Evolutionary conservation across 345 rosid genomes (phyloP), one percentile per base, ranked within the genome.

Genomic region (Acer negundo): DNA sequence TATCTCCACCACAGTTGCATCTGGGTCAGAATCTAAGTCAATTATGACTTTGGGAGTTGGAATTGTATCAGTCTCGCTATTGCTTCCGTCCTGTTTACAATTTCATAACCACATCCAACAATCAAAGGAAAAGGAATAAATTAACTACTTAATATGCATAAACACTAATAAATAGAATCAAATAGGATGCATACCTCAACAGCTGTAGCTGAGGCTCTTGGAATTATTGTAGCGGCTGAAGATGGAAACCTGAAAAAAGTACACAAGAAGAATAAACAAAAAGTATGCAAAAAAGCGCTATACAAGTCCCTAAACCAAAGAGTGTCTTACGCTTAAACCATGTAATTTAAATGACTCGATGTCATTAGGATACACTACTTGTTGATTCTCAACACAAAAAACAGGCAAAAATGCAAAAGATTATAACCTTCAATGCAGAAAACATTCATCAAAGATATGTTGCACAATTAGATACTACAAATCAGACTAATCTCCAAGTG

Each of bases 21-120:
- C 89, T 0, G 97, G 93, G 71, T 96, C 97, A 38, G 98, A 91
- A 83, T 96, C 99, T 79, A 86, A 96, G 82, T 96, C 98, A 62
- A 96, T 89, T 82, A 96, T 91, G 75, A 96, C 99, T 72, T 87
- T 95, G 13, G 99, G 99, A 70, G 90, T 93, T 69, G 99, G 99
- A 70, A 91, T 80, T 38, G 80, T 79, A 51, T 92, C 98, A 4
- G 90, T 85, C 44, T 89, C 94, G 58, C 78, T 84, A 3, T 75
- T 76, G 84, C 81, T 88, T 80, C 90, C 96, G 59, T 84, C 97
- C 89, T 91, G 88, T 74, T 86, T 67, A 47, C 78, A 84, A 72
- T 70, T 77, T 76, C 83, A 80, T 72, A 75, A 67, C 46, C 66
- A 72, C 20, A 55, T 65, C 13, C 20, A 75, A 28, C 78, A 17